Percentiles rank a stretch among this genome's conserved stretches.
Evolutionary conservation across 768 basidiomycete genomes (phyloP).

Genomic region (Panaeolus papilionaceus): DNA sequence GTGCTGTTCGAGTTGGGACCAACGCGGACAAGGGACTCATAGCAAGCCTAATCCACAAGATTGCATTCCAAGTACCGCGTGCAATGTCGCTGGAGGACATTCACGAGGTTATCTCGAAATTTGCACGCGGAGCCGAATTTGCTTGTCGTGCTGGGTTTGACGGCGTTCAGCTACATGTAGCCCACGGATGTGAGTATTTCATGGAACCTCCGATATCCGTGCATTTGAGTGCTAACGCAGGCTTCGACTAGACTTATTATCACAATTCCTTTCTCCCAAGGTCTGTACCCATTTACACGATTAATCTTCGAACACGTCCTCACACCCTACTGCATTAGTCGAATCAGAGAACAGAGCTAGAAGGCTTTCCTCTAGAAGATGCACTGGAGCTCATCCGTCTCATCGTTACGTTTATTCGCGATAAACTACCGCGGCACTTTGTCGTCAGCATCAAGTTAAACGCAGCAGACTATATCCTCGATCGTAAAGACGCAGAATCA

Average conservation of each 20-base stretch:
- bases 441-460: constrained; percentile 83
- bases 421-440: constrained; percentile 60
- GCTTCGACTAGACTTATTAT: constrained; percentile 64
- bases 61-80: constrained; percentile 68
- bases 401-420: constrained; percentile 63
- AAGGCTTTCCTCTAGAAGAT: constrained; percentile 61
- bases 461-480: constrained; percentile 68
- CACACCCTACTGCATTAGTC: constrained; percentile 19
- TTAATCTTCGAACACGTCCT: background rate
- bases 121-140: constrained; percentile 69
- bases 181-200: constrained; percentile 78
- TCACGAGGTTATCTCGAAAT: constrained; percentile 60
- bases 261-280: constrained; percentile 80
- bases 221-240: background rate
- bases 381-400: constrained; percentile 63
- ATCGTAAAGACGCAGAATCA: constrained; percentile 22
- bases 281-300: constrained; percentile 37
- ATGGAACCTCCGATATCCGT: constrained; percentile 1
- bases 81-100: constrained; percentile 69
- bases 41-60: constrained; percentile 45
- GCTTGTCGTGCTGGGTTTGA: constrained; percentile 80
- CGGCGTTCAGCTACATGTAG: constrained; percentile 84
- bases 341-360: constrained; percentile 56
- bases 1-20: constrained; percentile 56
- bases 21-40: constrained; percentile 31